Evolutionary conservation across 2,329 filamentous ascomycete genomes (phyloP), one percentile per base, ranked within the genome.

Genomic region (Pseudogymnoascus pannorum): DNA sequence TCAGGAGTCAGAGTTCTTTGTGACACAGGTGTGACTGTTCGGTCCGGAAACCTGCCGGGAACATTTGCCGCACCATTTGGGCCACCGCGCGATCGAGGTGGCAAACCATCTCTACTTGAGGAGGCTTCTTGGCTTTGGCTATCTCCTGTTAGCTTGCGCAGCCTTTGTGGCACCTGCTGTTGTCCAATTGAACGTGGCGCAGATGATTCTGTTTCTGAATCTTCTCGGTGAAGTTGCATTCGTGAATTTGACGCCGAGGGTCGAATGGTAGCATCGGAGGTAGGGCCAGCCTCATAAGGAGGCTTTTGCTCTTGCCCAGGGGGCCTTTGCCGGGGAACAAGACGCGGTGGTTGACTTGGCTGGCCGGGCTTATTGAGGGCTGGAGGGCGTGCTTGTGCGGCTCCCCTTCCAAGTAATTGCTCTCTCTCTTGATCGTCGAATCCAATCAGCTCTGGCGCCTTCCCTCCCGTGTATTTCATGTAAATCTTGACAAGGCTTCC

Each of bases 401-500:
- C 62, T 29, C 60, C 78, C 57, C 80, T 78, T 44, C 88, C 89
- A 33, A 88, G 77, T 51, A 97, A 83, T 67, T 87, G 81, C 59
- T 93, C 90, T 63, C 88, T 78, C 75, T 97, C 92, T 63, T 82
- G 84, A 59, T 84, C 81, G 68, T 93, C 90, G 72, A 99, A 97
- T 6, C 93, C 93, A 61, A 84, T 78, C 59, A 99, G 79, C 62
- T 89, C 83, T 2, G 94, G 94, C 31, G 85, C 76, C 69, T 87
- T 88, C 11, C 93, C 93, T 26, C 91, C 89, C 0, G 94, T 97
- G 72, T 97, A 99, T 75, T 97, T 99, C 69, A 87, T 87, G 73
- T 90, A 99, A 66, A 99, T 97, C 75, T 97, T 99, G 71, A 97
- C 86, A 68, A 97, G 77, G 74, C 92, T 97, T 33, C 90, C 92